These are phyloP conservation scores for Jaenimonas drosophilae DNA, from an alignment of 208 protist species.

Conservation along the genomic window DNA sequence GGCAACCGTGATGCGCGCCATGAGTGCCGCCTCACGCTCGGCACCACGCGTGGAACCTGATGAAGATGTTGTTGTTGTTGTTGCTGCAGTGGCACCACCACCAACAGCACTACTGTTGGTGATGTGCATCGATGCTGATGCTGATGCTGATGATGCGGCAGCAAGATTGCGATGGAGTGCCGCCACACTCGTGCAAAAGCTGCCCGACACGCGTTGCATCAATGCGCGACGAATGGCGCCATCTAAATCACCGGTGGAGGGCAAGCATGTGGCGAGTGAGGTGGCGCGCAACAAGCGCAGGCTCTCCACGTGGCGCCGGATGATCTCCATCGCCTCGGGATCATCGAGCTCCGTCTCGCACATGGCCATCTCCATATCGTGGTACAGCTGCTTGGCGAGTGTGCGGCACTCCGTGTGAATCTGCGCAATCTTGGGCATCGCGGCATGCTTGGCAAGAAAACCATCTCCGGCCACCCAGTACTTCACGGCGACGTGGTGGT, in stretches of 20 bases:
- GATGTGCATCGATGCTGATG: too few relatives aligned
- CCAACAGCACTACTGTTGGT: too few relatives aligned
- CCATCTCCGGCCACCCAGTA: conserved; percentile 75
- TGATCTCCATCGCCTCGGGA: conserved; percentile 66
- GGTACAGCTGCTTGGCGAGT: conserved; percentile 54
- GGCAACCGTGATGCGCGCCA: conserved; percentile 30
- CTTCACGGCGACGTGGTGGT: conserved; percentile 46
- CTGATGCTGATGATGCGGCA: too few relatives aligned
- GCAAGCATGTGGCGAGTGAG: too few relatives aligned
- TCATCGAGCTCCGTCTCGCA: conserved; percentile 57
- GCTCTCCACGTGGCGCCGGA: conserved; percentile 57
- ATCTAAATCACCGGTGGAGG: too few relatives aligned
- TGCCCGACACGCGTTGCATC: conserved; percentile 47
- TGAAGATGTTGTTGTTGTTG: too few relatives aligned
- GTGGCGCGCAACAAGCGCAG: conserved; percentile 75
- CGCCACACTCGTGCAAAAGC: conserved; percentile 12
- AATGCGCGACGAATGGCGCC: conserved; percentile 48
- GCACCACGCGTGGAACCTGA: too few relatives aligned
- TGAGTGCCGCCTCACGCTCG: too few relatives aligned
- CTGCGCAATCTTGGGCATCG: conserved; percentile 44
- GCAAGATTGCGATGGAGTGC: background rate
- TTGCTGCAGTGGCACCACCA: conserved; percentile 1
- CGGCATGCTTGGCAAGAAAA: conserved; percentile 55
- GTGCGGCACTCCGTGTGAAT: conserved; percentile 40
- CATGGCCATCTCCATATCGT: conserved; percentile 47